These are phyloP conservation scores for Tremella fuciformis DNA, from an alignment of 768 basidiomycete species.

Conservation along the genomic window DNA sequence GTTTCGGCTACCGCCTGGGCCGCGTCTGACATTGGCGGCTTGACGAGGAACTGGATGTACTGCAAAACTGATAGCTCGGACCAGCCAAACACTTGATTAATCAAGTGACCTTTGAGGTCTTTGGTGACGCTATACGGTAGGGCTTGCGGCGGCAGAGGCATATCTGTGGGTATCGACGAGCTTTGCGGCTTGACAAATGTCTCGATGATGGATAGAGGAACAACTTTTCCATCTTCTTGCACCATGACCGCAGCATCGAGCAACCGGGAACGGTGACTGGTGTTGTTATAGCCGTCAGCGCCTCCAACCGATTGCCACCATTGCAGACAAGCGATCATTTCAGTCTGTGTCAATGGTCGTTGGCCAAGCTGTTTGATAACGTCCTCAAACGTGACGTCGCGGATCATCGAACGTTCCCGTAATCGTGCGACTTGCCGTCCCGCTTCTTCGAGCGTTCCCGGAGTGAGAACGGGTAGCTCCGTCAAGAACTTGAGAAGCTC, in stretches of 20 bases:
- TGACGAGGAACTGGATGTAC: conserved; percentile 70
- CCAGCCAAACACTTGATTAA: conserved; percentile 65
- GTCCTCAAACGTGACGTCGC: conserved; percentile 73
- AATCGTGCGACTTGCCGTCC: conserved; percentile 63
- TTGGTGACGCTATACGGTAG: conserved; percentile 68
- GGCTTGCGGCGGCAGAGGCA: conserved; percentile 71
- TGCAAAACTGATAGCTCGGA: conserved; percentile 68
- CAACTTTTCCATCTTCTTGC: conserved; percentile 56
- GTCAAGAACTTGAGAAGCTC: conserved; percentile 73
- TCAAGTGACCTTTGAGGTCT: conserved; percentile 34
- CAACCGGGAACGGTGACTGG: conserved; percentile 59
- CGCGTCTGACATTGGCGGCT: conserved; percentile 52
- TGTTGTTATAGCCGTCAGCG: conserved; percentile 48
- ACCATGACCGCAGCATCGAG: conserved; percentile 68
- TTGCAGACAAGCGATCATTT: conserved; percentile 75
- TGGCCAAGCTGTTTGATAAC: conserved; percentile 72
- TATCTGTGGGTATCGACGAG: conserved; percentile 65
- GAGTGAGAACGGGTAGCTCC: conserved; percentile 69
- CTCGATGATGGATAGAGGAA: conserved; percentile 68
- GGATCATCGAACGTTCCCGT: conserved; percentile 64
- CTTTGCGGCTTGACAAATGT: conserved; percentile 68
- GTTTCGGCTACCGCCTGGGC: conserved; percentile 55
- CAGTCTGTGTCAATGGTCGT: conserved; percentile 66
- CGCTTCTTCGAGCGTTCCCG: conserved; percentile 61
- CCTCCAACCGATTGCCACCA: conserved; percentile 72